phyloP scores from a whole-genome alignment of 148 eudicot genomes.

The Chenopodium suecicum region DNA sequence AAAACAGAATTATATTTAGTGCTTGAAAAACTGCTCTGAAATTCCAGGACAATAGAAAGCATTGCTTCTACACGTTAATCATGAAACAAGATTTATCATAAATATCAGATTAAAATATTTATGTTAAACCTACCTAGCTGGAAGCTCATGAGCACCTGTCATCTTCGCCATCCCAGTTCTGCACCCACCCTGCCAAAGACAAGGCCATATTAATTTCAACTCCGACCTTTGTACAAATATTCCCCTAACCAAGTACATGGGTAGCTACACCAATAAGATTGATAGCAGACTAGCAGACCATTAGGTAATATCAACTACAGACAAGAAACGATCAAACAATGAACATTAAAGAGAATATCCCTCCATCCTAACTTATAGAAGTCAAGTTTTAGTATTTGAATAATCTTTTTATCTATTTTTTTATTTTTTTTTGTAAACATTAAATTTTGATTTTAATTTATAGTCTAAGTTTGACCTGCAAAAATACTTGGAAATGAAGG shows the following conservation, averaged over 20 bases:
- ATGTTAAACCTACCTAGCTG: conserved; percentile 65
- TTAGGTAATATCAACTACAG: background rate
- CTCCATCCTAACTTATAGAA: background rate
- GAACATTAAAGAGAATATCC: background rate
- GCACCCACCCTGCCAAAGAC: conserved; percentile 84
- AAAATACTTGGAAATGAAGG: no score
- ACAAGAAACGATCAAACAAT: no score
- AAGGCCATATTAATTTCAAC: conserved; percentile 7
- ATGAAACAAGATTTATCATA: conserved; percentile 3
- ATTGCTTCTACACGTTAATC: background rate
- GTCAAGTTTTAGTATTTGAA: background rate
- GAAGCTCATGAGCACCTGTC: conserved; percentile 92
- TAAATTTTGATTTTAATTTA: background rate
- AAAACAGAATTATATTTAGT: background rate
- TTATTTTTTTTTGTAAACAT: background rate
- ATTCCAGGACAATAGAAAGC: background rate
- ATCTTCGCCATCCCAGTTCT: conserved; percentile 99
- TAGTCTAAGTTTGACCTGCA: background rate
- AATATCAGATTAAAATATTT: background rate
- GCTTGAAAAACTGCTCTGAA: background rate
- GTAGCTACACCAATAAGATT: conserved; percentile 3
- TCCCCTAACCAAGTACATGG: background rate
- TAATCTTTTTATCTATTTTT: no score
- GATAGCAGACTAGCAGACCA: background rate
- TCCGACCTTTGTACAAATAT: background rate